Evolutionary conservation across 495 filamentous ascomycete species (phyloP), one percentile per base, ranked within the genome.

Genomic region (Penicillium malachiteum): DNA sequence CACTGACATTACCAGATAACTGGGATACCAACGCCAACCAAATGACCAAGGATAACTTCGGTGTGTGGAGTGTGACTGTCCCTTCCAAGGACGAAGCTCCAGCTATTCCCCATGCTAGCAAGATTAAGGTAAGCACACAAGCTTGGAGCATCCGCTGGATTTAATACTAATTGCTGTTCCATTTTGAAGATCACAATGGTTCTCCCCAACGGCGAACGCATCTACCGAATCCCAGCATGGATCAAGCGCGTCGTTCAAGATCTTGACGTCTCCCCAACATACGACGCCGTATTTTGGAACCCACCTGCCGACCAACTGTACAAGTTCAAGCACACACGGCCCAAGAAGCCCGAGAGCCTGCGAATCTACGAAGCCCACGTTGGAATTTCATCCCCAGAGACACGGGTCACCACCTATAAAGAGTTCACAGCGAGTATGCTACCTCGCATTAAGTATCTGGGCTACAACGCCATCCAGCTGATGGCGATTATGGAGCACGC

Each of bases 401-500:
- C 86, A 45, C 84, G 81, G 54, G 90, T 98, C 33, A 81, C 93
- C 14, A 95, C 91, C 7, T 98, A 96, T 81, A 96, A 96, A 70
- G 91, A 98, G 72, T 98, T 98, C 74, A 97, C 95, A 13, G 81
- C 84, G 62, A 89, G 88, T 70, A 88, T 94, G 82, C 82, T 98
- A 7, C 91, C 92, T 8, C 86, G 93, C 56, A 97, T 98, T 74
- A 86, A 92, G 64, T 77, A 83, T 62, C 79, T 97, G 52, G 94
- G 93, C 51, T 98, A 98, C 76, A 97, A 98, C 75, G 88, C 92
- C 39, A 97, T 98, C 62, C 94, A 98, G 71, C 79, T 98, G 59
- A 98, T 98, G 94, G 94, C 94, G 39, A 81, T 98, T 62, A 97
- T 97, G 91, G 94, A 98, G 69, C 94, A 98, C 74, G 93, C 94